These are phyloP conservation scores for Xylaria sp. DNA, from an alignment of 2,329 filamentous ascomycete species.

Conservation along the genomic window DNA sequence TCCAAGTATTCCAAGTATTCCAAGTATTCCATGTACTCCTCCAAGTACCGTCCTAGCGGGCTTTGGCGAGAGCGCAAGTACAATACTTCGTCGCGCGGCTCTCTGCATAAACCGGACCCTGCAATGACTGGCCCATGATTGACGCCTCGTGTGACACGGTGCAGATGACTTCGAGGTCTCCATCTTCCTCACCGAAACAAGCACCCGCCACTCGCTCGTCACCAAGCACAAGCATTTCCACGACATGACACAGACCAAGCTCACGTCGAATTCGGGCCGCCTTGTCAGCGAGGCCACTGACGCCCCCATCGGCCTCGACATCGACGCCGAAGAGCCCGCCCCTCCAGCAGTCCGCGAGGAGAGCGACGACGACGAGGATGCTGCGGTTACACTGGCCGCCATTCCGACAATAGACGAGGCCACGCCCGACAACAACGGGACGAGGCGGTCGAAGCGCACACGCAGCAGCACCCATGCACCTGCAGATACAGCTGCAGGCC, in stretches of 20 bases:
- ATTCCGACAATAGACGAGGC: slow-evolving; percentile 61
- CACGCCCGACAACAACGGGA: slow-evolving; percentile 43
- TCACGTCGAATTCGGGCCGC: slow-evolving; percentile 71
- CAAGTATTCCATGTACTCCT: too few species aligned
- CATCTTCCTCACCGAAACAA: slow-evolving; percentile 89
- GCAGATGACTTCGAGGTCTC: slow-evolving; percentile 95
- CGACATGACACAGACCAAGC: slow-evolving; percentile 63
- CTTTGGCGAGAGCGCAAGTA: slow-evolving; percentile 34
- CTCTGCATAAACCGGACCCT: slow-evolving; percentile 32
- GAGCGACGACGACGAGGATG: slow-evolving; percentile 69
- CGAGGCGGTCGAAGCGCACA: slow-evolving; percentile 48
- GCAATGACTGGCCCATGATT: slow-evolving; percentile 32
- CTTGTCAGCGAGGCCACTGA: slow-evolving; percentile 68
- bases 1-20: background rate
- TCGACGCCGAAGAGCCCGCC: slow-evolving; percentile 46
- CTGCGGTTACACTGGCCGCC: slow-evolving; percentile 64
- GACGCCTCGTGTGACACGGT: slow-evolving; percentile 41
- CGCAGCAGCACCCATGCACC: slow-evolving; percentile 47
- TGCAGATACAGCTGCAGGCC: slow-evolving; percentile 37
- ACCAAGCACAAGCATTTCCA: slow-evolving; percentile 85
- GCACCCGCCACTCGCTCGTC: slow-evolving; percentile 85
- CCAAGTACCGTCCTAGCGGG: slow-evolving; percentile 29
- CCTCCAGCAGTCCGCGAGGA: slow-evolving; percentile 64
- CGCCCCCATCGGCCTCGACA: slow-evolving; percentile 61
- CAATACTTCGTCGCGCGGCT: slow-evolving; percentile 34